Base-by-base conservation (phyloP, 148 eudicot species). In the Rhododendron ferrugineum region DNA sequence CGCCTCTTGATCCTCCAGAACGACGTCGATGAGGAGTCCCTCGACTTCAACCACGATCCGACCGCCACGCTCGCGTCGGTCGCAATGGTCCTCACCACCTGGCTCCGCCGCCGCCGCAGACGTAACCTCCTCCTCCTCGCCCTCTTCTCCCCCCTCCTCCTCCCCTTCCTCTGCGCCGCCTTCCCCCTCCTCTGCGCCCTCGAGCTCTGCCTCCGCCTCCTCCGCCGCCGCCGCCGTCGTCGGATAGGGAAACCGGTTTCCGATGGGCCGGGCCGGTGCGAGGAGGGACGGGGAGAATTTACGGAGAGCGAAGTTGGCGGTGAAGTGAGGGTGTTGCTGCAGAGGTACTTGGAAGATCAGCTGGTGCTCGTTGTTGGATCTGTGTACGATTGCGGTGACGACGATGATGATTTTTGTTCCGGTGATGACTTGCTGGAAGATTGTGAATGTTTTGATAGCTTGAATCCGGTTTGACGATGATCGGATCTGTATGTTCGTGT, bases 331-430 rank as follows among this genome's bases (percentile, higher is more conserved):
- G 37, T 70, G 54, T 70, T 92, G 88, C 50, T 92, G 88, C 92
- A 91, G 82, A 89, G 94, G 86, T 92, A 92, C 56, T 73, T 92
- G 86, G 92, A 92, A 13, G 93, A 92, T 90, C 94, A 92, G 78
- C 87, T 92, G 81, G 54, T 85, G 34, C 90, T 92, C 22, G 94
- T 90, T 10, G 32, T 82, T 82, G 90, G 85, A 79, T 47, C 87
- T 2, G 89, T 73, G 44, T 84, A 88, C 72, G 89, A 89, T 86
- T 89, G 86, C 36, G 91, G 89, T 20, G 89, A 47, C n/a, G 84
- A 78, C 28, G 77, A 50, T 0, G 60, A 52, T 0, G 56, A 14
- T 54, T 54, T 16, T 74, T 16, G n/a, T 20, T 42, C 26, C 15
- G n/a, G 11, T 40, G 79, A 42, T 23, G 80, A 77, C 2, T 77